phyloP scores from a whole-genome alignment of 169 alveolate species.

The Plasmodium knowlesi region DNA sequence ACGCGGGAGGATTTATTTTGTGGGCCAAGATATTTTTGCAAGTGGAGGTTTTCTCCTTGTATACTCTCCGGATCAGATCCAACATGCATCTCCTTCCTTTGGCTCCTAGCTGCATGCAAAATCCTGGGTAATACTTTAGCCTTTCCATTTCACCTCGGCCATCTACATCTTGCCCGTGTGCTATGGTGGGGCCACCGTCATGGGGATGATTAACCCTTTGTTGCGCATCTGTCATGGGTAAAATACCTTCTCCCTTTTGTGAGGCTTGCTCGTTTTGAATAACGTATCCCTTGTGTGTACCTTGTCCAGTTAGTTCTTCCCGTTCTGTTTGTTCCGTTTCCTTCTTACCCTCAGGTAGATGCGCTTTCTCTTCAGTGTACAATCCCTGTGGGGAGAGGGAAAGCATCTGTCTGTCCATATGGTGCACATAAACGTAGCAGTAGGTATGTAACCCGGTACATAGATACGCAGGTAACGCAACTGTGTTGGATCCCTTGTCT shows the following conservation, averaged over 20 bases:
- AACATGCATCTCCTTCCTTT: slow-evolving; percentile 82
- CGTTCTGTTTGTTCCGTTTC: neutral
- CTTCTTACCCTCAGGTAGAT: neutral
- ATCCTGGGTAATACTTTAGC: slow-evolving; percentile 76
- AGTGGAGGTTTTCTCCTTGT: slow-evolving; percentile 77
- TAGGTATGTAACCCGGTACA: neutral
- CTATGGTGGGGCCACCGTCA: neutral
- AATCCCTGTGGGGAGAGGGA: neutral
- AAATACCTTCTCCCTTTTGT: neutral
- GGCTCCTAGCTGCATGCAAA: slow-evolving; percentile 82
- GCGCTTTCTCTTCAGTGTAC: neutral
- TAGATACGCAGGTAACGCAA: neutral
- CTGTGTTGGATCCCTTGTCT: neutral
- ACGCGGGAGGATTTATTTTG: slow-evolving; percentile 78
- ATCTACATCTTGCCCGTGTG: neutral
- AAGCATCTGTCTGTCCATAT: neutral
- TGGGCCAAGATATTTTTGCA: slow-evolving; percentile 80
- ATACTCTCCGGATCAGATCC: slow-evolving; percentile 80
- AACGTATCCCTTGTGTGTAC: neutral
- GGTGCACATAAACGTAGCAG: neutral
- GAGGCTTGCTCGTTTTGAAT: neutral
- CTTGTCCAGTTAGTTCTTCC: neutral
- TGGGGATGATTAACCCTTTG: neutral
- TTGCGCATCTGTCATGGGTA: neutral
- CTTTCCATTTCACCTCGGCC: neutral